phyloP scores from a whole-genome alignment of 139 green algal species.

The Diplosphaera chodatii region DNA sequence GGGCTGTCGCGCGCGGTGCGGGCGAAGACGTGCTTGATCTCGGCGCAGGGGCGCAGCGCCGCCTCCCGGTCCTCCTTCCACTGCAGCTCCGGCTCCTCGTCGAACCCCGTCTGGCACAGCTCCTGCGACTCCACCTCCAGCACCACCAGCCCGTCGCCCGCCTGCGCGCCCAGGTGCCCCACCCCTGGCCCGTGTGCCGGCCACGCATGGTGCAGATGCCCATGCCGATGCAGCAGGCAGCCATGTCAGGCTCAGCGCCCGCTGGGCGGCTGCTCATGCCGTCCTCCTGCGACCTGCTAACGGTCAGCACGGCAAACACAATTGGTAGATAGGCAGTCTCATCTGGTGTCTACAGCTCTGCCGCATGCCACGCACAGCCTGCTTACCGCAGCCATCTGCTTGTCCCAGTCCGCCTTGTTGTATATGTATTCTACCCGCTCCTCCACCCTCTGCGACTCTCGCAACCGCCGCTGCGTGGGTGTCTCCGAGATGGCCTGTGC shows the following conservation, averaged over 20 bases:
- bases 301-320: too few relatives aligned
- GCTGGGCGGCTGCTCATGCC: too few relatives aligned
- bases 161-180: slow-evolving; percentile 19
- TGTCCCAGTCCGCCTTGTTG: slow-evolving; percentile 33
- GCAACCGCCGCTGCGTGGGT: slow-evolving; percentile 37
- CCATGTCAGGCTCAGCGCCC: too few relatives aligned
- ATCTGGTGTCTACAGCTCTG: too few relatives aligned
- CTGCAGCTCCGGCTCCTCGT: slow-evolving; percentile 73
- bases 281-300: too few relatives aligned
- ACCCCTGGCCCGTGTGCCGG: too few relatives aligned
- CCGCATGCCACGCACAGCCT: too few relatives aligned
- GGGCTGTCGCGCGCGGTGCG: slow-evolving; percentile 68
- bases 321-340: too few relatives aligned
- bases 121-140: slow-evolving; percentile 61
- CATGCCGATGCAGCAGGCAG: too few relatives aligned
- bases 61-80: slow-evolving; percentile 65
- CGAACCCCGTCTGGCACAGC: slow-evolving; percentile 64
- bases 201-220: too few relatives aligned
- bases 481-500: not conserved
- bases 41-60: slow-evolving; percentile 43
- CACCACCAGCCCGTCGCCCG: slow-evolving; percentile 62
- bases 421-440: slow-evolving; percentile 48
- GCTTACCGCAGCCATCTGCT: slow-evolving; percentile 28
- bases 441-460: slow-evolving; percentile 57
- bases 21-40: slow-evolving; percentile 66